phyloP scores from a whole-genome alignment of 768 basidiomycete species.

The Hortiboletus flavorubellus region DNA sequence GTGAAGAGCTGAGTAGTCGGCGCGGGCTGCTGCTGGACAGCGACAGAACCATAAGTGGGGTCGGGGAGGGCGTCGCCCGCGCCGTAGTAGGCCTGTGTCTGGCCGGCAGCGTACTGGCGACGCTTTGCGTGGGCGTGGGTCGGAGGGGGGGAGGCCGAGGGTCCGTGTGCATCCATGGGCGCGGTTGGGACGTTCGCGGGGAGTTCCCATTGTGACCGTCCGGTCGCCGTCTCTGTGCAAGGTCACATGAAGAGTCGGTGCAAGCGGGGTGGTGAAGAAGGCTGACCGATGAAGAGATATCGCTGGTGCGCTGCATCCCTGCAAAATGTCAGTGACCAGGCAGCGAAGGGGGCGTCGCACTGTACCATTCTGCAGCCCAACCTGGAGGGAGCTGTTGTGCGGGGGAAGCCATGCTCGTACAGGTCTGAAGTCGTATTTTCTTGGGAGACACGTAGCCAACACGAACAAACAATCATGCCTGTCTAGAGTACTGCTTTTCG shows the following conservation, averaged over 20 bases:
- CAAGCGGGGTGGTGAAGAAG: slow-evolving; percentile 6
- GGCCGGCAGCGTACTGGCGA: slow-evolving; percentile 92
- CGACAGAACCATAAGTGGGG: slow-evolving; percentile 40
- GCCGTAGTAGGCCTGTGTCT: slow-evolving; percentile 86
- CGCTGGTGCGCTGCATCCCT: slow-evolving; percentile 82
- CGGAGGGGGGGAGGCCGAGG: slow-evolving; percentile 44
- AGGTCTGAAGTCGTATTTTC: slow-evolving; percentile 6
- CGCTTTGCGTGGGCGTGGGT: slow-evolving; percentile 57
- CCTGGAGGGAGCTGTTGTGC: slow-evolving; percentile 81
- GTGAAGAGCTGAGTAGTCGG: slow-evolving; percentile 66
- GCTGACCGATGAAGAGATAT: slow-evolving; percentile 86
- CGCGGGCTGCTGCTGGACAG: slow-evolving; percentile 38
- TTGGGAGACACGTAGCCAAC: slow-evolving; percentile 27
- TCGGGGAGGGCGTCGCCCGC: slow-evolving; percentile 43
- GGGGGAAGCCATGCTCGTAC: slow-evolving; percentile 40
- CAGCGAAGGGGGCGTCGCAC: background rate
- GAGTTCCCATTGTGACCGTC: slow-evolving; percentile 86
- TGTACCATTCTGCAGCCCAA: slow-evolving; percentile 91
- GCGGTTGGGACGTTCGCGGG: slow-evolving; percentile 44
- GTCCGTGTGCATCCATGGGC: slow-evolving; percentile 39
- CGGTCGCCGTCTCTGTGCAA: slow-evolving; percentile 71
- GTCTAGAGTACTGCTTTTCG: background rate
- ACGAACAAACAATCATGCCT: slow-evolving; percentile 22
- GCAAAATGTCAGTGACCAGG: slow-evolving; percentile 18
- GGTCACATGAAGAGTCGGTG: slow-evolving; percentile 15